phyloP scores from a whole-genome alignment of 31 red algal species.

The Bonnemaisonia californica region DNA sequence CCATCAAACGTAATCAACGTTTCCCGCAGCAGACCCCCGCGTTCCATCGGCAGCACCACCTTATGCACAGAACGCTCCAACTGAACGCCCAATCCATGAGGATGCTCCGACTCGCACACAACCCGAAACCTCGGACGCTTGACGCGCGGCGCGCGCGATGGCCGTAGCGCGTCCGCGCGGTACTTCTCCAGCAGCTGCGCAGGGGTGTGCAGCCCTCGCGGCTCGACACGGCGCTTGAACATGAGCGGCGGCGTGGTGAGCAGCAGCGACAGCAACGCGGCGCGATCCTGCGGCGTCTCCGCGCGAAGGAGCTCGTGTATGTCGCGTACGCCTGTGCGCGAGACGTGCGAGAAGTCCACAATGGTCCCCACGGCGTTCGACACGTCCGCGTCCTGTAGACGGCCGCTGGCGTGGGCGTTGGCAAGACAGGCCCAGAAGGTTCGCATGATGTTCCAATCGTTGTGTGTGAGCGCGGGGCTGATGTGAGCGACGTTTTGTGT shows the following conservation, averaged over 20 bases:
- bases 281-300: not conserved
- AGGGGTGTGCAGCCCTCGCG: not conserved
- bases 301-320: not conserved
- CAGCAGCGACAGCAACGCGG: conserved; percentile 2
- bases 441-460: conserved; percentile 12
- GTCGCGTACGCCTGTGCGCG: not conserved
- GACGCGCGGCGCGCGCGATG: not conserved
- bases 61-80: not conserved
- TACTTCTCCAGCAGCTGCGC: conserved; percentile 6
- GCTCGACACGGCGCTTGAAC: conserved; percentile 1
- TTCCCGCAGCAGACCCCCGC: not conserved
- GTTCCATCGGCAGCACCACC: not conserved
- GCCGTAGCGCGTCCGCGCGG: not conserved
- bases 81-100: not conserved
- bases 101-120: conserved; percentile 28
- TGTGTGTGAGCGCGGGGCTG: not conserved
- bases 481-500: not conserved
- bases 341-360: not conserved
- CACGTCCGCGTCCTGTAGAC: not conserved
- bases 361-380: not conserved
- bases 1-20: conserved; percentile 13
- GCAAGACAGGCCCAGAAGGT: not conserved
- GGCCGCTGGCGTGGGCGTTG: conserved; percentile 1
- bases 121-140: not conserved
- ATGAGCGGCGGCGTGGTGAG: conserved; percentile 6